These are phyloP conservation scores for Angophora floribunda DNA, from an alignment of 345 rosid species.

Conservation along the genomic window DNA sequence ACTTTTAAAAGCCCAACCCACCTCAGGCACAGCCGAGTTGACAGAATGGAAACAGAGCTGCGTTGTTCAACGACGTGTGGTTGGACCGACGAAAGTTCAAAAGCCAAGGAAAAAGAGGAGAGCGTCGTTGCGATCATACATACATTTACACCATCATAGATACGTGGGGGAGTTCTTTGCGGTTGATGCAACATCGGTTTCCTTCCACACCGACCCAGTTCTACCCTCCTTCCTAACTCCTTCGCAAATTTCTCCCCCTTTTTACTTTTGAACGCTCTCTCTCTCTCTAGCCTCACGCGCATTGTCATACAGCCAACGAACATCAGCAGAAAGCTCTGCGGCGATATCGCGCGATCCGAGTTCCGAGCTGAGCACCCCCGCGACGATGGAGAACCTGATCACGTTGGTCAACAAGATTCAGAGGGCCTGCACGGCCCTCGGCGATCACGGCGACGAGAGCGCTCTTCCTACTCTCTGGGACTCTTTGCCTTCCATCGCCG, in stretches of 20 bases:
- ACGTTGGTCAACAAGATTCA: slow-evolving; percentile 82
- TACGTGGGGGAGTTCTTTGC: background rate
- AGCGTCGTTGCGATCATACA: background rate
- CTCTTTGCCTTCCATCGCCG: slow-evolving; percentile 89
- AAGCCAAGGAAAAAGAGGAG: background rate
- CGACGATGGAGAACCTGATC: slow-evolving; percentile 78
- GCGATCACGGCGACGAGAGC: slow-evolving; percentile 97
- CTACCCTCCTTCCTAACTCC: background rate
- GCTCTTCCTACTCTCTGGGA: slow-evolving; percentile 96
- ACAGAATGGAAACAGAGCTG: background rate
- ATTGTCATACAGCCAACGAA: background rate
- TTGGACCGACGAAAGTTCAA: background rate
- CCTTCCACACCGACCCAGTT: background rate
- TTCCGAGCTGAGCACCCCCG: background rate
- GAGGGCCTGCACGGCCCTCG: slow-evolving; percentile 89
- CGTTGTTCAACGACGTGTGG: background rate
- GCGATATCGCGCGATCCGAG: background rate
- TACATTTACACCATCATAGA: too few species aligned
- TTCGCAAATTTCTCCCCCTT: background rate
- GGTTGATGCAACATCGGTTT: background rate
- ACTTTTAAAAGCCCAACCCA: background rate
- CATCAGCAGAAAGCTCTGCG: background rate
- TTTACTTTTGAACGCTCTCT: background rate
- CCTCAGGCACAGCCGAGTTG: background rate
- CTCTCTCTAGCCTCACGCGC: background rate